Evolutionary conservation across 257 asterid species (phyloP).

Genomic region (Gynochthodes officinalis): DNA sequence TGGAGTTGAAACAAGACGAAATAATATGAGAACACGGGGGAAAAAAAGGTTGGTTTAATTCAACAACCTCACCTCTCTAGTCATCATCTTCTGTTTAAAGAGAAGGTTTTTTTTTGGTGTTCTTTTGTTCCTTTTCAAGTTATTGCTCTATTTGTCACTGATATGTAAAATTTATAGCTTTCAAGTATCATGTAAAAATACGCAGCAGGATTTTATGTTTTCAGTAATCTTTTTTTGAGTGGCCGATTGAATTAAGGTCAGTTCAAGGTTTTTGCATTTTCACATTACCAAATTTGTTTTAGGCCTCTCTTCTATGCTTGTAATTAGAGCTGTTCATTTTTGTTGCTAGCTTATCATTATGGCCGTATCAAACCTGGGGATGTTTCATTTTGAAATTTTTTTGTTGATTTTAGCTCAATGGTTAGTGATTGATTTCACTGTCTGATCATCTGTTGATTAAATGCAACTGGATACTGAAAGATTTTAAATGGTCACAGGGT

Average conservation of each 20-base stretch:
- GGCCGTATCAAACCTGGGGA: too few species aligned
- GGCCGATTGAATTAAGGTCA: slow-evolving; percentile 6
- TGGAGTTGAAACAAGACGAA: slow-evolving; percentile 27
- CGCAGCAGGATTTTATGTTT: slow-evolving; percentile 3
- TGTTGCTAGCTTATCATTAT: neutral
- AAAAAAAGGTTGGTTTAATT: slow-evolving; percentile 1
- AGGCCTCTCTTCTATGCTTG: neutral
- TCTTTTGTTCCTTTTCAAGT: neutral
- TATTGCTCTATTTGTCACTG: neutral
- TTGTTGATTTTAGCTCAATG: too few species aligned
- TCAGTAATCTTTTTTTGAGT: neutral
- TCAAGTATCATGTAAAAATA: slow-evolving; percentile 8
- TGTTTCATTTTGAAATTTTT: too few species aligned
- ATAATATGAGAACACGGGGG: neutral
- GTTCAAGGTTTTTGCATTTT: neutral
- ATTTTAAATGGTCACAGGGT: too few species aligned
- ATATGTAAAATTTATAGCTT: slow-evolving; percentile 15
- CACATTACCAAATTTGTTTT: neutral
- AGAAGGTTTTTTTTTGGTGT: neutral
- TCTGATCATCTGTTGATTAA: too few species aligned
- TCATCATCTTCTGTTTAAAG: neutral
- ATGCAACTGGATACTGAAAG: too few species aligned
- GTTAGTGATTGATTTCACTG: too few species aligned
- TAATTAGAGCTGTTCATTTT: neutral
- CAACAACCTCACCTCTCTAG: neutral